These are phyloP conservation scores for Pythium periplocum DNA, from an alignment of 352 stramenopile genomes.

Conservation along the genomic window DNA sequence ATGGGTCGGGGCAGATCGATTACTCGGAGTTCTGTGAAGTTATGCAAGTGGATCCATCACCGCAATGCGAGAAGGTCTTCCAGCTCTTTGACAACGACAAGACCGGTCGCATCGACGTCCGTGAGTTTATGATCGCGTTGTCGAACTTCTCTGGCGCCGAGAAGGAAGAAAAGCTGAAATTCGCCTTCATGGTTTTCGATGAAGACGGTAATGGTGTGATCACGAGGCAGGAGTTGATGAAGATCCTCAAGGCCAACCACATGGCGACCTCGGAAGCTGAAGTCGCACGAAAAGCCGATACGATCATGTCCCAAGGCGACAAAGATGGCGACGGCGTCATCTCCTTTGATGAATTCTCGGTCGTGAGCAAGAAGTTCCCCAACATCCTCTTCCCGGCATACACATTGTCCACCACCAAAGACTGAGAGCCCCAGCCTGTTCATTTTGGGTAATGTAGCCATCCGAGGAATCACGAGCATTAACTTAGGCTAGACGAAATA, in stretches of 20 bases:
- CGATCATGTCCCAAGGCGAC: conserved; percentile 95
- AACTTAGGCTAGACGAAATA: neutral
- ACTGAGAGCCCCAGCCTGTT: conserved; percentile 16
- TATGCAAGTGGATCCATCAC: conserved; percentile 90
- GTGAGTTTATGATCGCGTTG: conserved; percentile 93
- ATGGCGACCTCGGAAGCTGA: conserved; percentile 90
- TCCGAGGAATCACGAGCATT: neutral
- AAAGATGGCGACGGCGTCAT: conserved; percentile 96
- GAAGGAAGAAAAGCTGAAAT: conserved; percentile 97
- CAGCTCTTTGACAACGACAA: conserved; percentile 93
- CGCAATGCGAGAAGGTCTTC: conserved; percentile 92
- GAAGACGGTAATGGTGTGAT: conserved; percentile 94
- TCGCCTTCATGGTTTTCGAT: conserved; percentile 95
- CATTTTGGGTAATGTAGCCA: conserved; percentile 2
- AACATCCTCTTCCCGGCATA: conserved; percentile 93
- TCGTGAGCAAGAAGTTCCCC: conserved; percentile 96
- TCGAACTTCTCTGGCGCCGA: conserved; percentile 92
- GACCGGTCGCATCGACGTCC: conserved; percentile 88
- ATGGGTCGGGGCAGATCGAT: conserved; percentile 93
- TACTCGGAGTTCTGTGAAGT: conserved; percentile 98
- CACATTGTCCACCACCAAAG: conserved; percentile 58
- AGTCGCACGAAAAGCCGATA: conserved; percentile 94
- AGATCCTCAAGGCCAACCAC: conserved; percentile 95
- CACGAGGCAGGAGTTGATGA: conserved; percentile 91
- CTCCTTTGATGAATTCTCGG: conserved; percentile 96